Conservation (phyloP, 2,329 filamentous ascomycete species). For the Trichoderma simmonsii region DNA sequence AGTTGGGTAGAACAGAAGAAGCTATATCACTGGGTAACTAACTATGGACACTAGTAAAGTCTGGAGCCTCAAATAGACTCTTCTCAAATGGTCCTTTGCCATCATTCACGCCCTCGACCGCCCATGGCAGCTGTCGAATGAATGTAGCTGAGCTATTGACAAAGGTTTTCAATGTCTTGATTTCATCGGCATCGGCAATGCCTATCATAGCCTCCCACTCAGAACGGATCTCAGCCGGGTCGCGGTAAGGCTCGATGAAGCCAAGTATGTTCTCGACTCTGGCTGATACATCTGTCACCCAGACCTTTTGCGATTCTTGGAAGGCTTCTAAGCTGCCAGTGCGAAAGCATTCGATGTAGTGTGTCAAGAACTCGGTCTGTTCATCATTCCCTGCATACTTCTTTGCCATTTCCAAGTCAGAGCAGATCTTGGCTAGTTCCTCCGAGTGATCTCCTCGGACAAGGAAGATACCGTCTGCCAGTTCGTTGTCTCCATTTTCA, state of each 20-base stretch:
- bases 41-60: constrained; percentile 70
- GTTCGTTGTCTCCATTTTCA: background rate
- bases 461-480: background rate
- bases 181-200: constrained; percentile 35
- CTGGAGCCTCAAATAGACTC: constrained; percentile 66
- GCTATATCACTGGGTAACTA: constrained; percentile 26
- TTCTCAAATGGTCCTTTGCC: constrained; percentile 63
- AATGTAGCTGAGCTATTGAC: constrained; percentile 44
- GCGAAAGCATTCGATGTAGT: background rate
- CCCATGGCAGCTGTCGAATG: constrained; percentile 68
- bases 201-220: constrained; percentile 60
- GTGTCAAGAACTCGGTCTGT: background rate
- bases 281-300: background rate
- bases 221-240: constrained; percentile 55
- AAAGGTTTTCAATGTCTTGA: background rate
- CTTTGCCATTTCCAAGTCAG: background rate
- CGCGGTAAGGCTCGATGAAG: constrained; percentile 62
- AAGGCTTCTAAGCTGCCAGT: background rate
- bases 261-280: constrained; percentile 46
- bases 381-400: background rate
- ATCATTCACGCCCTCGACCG: constrained; percentile 35
- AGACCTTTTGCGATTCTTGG: background rate
- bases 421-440: background rate
- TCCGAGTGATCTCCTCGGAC: background rate
- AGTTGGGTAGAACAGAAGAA: constrained; percentile 29